Evolutionary conservation across 179 eudicot species (phyloP).

Genomic region (Carnegiea gigantea): DNA sequence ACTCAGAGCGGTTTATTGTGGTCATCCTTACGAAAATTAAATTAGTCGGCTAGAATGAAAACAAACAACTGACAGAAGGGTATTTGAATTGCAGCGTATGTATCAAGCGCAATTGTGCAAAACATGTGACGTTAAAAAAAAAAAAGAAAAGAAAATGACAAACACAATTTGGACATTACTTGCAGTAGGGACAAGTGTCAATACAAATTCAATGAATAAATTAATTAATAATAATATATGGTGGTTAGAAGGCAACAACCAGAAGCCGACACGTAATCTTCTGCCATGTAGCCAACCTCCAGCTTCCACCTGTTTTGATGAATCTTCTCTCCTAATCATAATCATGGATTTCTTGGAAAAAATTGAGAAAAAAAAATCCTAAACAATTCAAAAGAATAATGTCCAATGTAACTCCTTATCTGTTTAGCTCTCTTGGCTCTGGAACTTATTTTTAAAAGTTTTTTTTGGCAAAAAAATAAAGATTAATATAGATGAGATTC

Average conservation of each 20-base stretch:
- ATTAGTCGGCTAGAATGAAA: conserved; percentile 27
- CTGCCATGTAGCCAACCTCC: conserved; percentile 24
- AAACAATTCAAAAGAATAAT: background rate
- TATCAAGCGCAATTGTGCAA: background rate
- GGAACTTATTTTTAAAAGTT: too few species aligned
- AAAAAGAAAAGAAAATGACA: background rate
- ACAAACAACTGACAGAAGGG: conserved; percentile 12
- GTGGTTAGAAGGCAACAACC: conserved; percentile 36
- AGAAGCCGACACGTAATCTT: conserved; percentile 34
- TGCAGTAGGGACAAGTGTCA: conserved; percentile 21
- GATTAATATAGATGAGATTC: too few species aligned
- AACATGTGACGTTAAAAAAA: conserved; percentile 26
- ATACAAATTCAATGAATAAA: background rate
- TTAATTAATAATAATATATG: conserved; percentile 17
- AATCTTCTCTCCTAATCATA: conserved; percentile 32
- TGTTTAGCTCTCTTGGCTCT: background rate
- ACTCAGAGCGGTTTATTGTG: too few species aligned
- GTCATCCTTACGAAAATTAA: background rate
- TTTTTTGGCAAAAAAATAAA: too few species aligned
- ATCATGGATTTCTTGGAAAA: conserved; percentile 8
- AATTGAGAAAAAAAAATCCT: background rate
- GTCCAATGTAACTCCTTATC: background rate
- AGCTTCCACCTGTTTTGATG: conserved; percentile 15
- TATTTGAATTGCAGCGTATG: background rate
- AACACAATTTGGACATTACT: conserved; percentile 22